A percentile compares a stretch with the other conserved stretches of the same genome.
Evolutionary conservation across 2,329 filamentous ascomycete genomes (phyloP).

Genomic region (Monilinia fructigena): DNA sequence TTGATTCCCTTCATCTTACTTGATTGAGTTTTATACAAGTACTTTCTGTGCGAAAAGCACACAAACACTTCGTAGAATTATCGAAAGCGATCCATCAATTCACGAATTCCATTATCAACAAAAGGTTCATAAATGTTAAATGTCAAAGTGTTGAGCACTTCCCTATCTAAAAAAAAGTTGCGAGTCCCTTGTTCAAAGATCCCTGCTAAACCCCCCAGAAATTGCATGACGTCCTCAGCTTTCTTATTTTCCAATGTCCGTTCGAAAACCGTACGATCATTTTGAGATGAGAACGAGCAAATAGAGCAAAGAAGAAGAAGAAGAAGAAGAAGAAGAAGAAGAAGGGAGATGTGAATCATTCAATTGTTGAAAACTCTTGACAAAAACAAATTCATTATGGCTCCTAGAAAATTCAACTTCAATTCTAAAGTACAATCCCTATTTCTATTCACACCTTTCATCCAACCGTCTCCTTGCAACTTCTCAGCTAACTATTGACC

Average conservation of each 20-base stretch:
- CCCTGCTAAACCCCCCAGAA: conserved; percentile 19
- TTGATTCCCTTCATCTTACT: conserved; percentile 34
- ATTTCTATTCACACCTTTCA: background rate
- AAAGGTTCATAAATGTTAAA: conserved; percentile 20
- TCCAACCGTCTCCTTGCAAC: background rate
- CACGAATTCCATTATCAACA: background rate
- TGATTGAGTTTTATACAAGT: conserved; percentile 1
- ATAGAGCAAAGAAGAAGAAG: background rate
- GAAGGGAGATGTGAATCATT: background rate
- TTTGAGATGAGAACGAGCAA: background rate
- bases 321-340: background rate
- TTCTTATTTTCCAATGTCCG: conserved; percentile 19
- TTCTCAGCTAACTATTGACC: background rate
- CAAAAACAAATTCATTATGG: conserved; percentile 2
- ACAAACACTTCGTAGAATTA: conserved; percentile 4
- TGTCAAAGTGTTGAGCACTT: conserved; percentile 24
- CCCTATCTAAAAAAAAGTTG: conserved; percentile 9
- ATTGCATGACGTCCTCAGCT: conserved; percentile 24
- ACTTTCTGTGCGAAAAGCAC: background rate
- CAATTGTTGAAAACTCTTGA: background rate
- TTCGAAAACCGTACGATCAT: conserved; percentile 6
- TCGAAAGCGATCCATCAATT: conserved; percentile 12
- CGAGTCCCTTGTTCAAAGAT: conserved; percentile 20
- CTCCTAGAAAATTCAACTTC: conserved; percentile 37
- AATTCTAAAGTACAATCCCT: conserved; percentile 31